Evolutionary conservation across 192 early-diverging fungal species (phyloP).

Genomic region (Coemansia sp.): DNA sequence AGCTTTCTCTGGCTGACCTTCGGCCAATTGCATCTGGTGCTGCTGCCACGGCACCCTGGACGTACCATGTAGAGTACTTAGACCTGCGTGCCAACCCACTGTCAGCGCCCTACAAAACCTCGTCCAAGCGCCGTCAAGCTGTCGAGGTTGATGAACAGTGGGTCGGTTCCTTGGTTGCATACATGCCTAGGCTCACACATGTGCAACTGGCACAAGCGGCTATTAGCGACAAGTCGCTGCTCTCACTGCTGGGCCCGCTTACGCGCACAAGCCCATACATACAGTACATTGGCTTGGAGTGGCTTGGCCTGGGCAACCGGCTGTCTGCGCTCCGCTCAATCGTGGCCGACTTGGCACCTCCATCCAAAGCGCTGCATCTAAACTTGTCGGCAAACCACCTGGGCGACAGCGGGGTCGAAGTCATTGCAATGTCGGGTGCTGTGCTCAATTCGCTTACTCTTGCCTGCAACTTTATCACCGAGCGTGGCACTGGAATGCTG

Average conservation of each 20-base stretch:
- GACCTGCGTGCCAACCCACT: constrained; percentile 51
- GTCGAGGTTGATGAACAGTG: background rate
- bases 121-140: background rate
- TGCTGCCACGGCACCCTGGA: background rate
- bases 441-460: constrained; percentile 35
- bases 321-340: constrained; percentile 31
- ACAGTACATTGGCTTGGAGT: constrained; percentile 49
- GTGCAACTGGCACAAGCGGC: constrained; percentile 36
- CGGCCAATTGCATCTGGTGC: background rate
- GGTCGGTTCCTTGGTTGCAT: constrained; percentile 17
- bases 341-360: constrained; percentile 13
- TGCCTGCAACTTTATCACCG: constrained; percentile 48
- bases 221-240: constrained; percentile 20
- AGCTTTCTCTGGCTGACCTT: constrained; percentile 32
- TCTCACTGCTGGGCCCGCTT: constrained; percentile 23
- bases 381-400: constrained; percentile 46
- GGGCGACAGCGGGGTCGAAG: constrained; percentile 36
- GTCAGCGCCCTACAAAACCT: constrained; percentile 2
- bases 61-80: constrained; percentile 12
- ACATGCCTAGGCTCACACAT: constrained; percentile 35
- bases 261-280: constrained; percentile 6
- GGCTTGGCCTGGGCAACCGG: constrained; percentile 39
- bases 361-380: constrained; percentile 18
- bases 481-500: constrained; percentile 31
- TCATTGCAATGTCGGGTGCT: constrained; percentile 24